Conservation (phyloP, 192 early-diverging fungal species). For the Diversispora epigaea region DNA sequence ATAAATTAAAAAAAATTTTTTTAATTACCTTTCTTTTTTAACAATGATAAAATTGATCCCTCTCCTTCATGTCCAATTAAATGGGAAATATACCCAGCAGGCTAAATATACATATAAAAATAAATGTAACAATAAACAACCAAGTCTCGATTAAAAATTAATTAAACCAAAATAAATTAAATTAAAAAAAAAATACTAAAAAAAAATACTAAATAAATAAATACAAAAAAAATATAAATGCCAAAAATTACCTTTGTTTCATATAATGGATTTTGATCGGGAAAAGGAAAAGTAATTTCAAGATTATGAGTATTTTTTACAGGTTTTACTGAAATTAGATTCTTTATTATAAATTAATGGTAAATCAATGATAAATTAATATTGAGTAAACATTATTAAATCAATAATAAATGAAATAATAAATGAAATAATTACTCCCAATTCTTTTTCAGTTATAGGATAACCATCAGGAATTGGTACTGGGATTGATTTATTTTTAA, state of each 20-base stretch:
- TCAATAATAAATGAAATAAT: not conserved
- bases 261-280: conserved; percentile 66
- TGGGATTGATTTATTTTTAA: conserved; percentile 74
- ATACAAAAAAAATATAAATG: too few relatives aligned
- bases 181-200: not conserved
- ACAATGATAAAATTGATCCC: conserved; percentile 80
- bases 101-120: conserved; percentile 41
- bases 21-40: conserved; percentile 70
- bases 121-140: too few relatives aligned
- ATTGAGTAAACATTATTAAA: not conserved
- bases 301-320: conserved; percentile 82
- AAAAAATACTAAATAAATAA: too few relatives aligned
- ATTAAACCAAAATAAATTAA: conserved; percentile 1
- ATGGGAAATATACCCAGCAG: conserved; percentile 78
- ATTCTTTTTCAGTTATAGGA: conserved; percentile 71
- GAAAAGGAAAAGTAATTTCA: conserved; percentile 83
- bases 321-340: conserved; percentile 68
- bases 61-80: conserved; percentile 90
- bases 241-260: conserved; percentile 40
- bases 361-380: not conserved
- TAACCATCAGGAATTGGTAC: conserved; percentile 64
- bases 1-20: not conserved
- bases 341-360: conserved; percentile 41
- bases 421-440: conserved; percentile 47
- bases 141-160: too few relatives aligned